phyloP scores from a whole-genome alignment of 345 rosid genomes.

The Clarkia xantiana region DNA sequence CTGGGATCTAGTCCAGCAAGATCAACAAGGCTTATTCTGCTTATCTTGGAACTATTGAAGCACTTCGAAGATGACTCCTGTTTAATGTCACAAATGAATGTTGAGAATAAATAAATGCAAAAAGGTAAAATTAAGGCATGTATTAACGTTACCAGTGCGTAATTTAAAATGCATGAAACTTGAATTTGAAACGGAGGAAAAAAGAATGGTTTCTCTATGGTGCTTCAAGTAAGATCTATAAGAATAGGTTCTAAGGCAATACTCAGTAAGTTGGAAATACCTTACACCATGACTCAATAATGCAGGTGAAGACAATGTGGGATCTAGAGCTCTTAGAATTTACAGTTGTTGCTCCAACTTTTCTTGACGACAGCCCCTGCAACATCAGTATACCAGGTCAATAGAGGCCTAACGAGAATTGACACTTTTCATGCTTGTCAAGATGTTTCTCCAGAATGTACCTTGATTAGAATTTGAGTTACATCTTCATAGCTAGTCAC shows the following conservation, averaged over 20 bases:
- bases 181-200: neutral
- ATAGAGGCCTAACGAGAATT: neutral
- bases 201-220: neutral
- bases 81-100: neutral
- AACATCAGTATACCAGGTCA: neutral
- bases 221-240: neutral
- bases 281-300: constrained; percentile 76
- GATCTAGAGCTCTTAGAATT: constrained; percentile 96
- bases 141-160: no score
- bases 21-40: constrained; percentile 83
- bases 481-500: constrained; percentile 76
- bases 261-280: constrained; percentile 16
- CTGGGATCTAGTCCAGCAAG: constrained; percentile 75
- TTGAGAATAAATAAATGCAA: neutral
- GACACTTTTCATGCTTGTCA: neutral
- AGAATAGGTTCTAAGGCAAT: neutral
- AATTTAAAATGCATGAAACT: no score
- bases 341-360: constrained; percentile 89
- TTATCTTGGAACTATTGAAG: constrained; percentile 78
- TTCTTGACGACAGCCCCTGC: constrained; percentile 89
- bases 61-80: constrained; percentile 74
- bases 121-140: neutral
- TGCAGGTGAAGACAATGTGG: constrained; percentile 58
- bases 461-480: constrained; percentile 82
- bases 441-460: constrained; percentile 7